phyloP scores from a whole-genome alignment of 2,329 filamentous ascomycete species.

The Phialemonium atrogriseum region DNA sequence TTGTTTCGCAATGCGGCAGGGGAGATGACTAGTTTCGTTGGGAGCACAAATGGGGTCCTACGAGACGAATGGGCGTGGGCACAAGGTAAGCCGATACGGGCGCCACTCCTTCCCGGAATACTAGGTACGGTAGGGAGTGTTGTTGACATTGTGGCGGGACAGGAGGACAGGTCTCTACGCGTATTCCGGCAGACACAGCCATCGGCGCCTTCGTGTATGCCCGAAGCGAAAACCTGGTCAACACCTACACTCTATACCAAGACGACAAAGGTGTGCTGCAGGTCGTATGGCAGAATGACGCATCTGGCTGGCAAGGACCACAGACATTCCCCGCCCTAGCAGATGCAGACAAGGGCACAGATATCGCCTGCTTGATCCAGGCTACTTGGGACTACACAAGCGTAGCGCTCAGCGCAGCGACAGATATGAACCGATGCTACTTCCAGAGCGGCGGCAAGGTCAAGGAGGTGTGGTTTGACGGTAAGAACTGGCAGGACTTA shows the following conservation, averaged over 20 bases:
- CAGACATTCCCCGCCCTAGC: conserved; percentile 7
- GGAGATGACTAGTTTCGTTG: too few relatives aligned
- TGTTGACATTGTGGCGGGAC: too few relatives aligned
- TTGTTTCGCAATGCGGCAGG: too few relatives aligned
- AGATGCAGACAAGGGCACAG: conserved; percentile 7
- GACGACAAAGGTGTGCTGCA: conserved; percentile 12
- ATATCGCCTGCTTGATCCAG: conserved; percentile 8
- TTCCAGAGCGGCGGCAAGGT: conserved; percentile 6
- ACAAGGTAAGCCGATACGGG: too few relatives aligned
- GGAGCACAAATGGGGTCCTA: too few relatives aligned
- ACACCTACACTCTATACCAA: conserved; percentile 16
- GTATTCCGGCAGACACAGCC: too few relatives aligned
- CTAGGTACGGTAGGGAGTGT: too few relatives aligned
- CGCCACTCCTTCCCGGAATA: too few relatives aligned
- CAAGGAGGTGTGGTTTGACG: conserved; percentile 8
- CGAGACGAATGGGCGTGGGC: too few relatives aligned
- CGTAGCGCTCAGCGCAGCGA: conserved; percentile 4
- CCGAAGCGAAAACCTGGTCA: too few relatives aligned
- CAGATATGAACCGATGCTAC: conserved; percentile 9
- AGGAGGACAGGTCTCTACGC: too few relatives aligned
- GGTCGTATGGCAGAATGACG: conserved; percentile 10
- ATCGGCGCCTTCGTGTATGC: too few relatives aligned
- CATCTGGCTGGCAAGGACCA: conserved; percentile 10
- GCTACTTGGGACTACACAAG: conserved; percentile 1
- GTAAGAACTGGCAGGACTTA: conserved; percentile 5